phyloP scores from a whole-genome alignment of 768 basidiomycete species.

The Termitomyces sp. region DNA sequence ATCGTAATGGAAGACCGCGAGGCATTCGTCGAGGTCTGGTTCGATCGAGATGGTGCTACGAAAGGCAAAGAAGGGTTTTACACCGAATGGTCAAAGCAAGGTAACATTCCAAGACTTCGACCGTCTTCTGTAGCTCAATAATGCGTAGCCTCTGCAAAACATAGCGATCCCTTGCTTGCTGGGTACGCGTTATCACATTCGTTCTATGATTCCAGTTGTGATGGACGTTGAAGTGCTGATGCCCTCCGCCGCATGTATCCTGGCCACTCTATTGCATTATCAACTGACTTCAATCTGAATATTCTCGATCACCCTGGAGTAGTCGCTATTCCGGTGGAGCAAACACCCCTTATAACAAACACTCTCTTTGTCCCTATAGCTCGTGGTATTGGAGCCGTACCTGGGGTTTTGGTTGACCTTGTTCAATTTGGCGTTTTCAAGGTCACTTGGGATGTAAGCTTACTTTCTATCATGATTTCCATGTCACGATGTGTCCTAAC shows the following conservation, averaged over 20 bases:
- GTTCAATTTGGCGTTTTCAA: constrained; percentile 51
- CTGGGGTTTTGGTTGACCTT: constrained; percentile 48
- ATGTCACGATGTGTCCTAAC: background rate
- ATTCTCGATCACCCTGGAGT: constrained; percentile 49
- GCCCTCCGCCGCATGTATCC: constrained; percentile 55
- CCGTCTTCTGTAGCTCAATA: background rate
- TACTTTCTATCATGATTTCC: background rate
- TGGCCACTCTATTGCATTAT: constrained; percentile 51
- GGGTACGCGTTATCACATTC: constrained; percentile 29
- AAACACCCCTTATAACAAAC: constrained; percentile 45
- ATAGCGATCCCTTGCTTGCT: constrained; percentile 35
- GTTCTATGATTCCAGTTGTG: background rate
- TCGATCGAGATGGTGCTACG: constrained; percentile 7
- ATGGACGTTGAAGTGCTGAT: constrained; percentile 24
- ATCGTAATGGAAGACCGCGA: constrained; percentile 9
- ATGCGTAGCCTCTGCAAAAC: constrained; percentile 46
- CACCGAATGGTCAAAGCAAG: constrained; percentile 44
- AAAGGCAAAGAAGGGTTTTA: constrained; percentile 36
- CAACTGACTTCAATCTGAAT: constrained; percentile 39
- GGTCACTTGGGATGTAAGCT: constrained; percentile 52
- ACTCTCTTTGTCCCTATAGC: constrained; percentile 43
- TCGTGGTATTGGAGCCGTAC: constrained; percentile 30
- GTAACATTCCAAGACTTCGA: constrained; percentile 21
- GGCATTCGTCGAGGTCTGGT: constrained; percentile 13
- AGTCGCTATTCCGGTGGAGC: constrained; percentile 35